A percentile compares a stretch with the other conserved stretches of the same genome.
Conservation (phyloP, 1,284 basidiomycete genomes). For the Heterobasidion annosum region DNA sequence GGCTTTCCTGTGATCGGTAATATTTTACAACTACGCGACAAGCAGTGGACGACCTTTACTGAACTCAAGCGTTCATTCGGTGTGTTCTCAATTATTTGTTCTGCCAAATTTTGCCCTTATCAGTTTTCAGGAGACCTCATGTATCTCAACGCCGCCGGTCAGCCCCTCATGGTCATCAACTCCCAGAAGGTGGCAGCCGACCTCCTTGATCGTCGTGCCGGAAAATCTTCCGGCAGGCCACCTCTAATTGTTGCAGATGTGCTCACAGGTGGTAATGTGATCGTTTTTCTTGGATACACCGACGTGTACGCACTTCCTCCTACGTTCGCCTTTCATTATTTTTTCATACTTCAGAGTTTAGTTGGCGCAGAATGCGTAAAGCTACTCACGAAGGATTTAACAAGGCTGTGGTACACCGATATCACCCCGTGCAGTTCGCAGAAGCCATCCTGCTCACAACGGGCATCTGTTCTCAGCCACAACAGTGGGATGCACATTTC, state of each 20-base stretch:
- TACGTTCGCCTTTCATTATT: neutral
- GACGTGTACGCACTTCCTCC: neutral
- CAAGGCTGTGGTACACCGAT: neutral
- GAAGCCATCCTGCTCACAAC: neutral
- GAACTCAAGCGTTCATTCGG: neutral
- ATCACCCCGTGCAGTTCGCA: neutral
- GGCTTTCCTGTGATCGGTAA: neutral
- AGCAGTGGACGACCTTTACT: neutral
- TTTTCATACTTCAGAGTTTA: neutral
- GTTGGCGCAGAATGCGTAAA: neutral
- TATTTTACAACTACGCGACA: neutral
- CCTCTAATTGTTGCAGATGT: neutral
- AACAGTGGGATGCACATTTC: neutral
- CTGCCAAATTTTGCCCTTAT: too few relatives aligned
- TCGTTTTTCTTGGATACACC: neutral
- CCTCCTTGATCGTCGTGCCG: conserved; percentile 14
- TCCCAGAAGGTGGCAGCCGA: conserved; percentile 11
- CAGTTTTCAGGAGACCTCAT: conserved; percentile 13
- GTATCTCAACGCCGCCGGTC: conserved; percentile 13
- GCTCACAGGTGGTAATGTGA: neutral
- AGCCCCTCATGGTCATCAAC: conserved; percentile 14
- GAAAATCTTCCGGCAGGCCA: conserved; percentile 14
- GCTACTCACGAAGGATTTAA: neutral
- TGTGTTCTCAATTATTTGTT: neutral
- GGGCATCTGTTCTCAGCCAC: neutral